These are phyloP conservation scores for Sugiyamaella lignohabitans DNA, from an alignment of 805 yeast genomes.

Conservation along the genomic window DNA sequence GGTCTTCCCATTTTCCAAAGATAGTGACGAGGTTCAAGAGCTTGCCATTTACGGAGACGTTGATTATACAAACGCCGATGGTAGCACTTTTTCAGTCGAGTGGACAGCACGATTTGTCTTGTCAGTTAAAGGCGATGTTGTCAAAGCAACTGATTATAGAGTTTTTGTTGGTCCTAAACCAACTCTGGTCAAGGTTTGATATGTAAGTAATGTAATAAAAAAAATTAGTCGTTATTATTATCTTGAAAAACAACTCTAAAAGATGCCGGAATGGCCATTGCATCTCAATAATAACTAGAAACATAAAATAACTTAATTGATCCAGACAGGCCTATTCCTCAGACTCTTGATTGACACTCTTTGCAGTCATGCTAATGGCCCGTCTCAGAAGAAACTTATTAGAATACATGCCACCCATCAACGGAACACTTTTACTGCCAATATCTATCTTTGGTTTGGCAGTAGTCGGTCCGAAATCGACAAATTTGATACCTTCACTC, in stretches of 20 bases:
- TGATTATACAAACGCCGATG: background rate
- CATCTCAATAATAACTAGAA: no score
- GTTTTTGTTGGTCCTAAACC: background rate
- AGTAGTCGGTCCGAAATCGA: slow-evolving; percentile 44
- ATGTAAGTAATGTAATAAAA: background rate
- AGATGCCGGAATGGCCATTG: no score
- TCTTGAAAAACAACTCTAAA: background rate
- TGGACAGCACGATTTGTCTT: background rate
- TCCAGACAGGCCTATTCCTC: no score
- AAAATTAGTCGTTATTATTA: background rate
- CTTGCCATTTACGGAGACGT: background rate
- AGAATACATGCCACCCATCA: slow-evolving; percentile 36
- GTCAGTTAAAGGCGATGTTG: background rate
- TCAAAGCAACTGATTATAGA: background rate
- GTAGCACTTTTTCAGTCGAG: background rate
- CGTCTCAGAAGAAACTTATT: slow-evolving; percentile 2
- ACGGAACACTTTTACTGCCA: slow-evolving; percentile 35
- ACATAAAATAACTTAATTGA: no score
- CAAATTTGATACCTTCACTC: slow-evolving; percentile 34
- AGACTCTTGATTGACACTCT: slow-evolving; percentile 1
- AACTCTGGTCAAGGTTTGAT: background rate
- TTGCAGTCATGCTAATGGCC: slow-evolving; percentile 12
- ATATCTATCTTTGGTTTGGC: slow-evolving; percentile 39
- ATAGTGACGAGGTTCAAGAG: background rate
- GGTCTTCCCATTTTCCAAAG: slow-evolving; percentile 7